Conservation (phyloP, 148 eudicot species). For the Tetragonia tetragonoides region DNA sequence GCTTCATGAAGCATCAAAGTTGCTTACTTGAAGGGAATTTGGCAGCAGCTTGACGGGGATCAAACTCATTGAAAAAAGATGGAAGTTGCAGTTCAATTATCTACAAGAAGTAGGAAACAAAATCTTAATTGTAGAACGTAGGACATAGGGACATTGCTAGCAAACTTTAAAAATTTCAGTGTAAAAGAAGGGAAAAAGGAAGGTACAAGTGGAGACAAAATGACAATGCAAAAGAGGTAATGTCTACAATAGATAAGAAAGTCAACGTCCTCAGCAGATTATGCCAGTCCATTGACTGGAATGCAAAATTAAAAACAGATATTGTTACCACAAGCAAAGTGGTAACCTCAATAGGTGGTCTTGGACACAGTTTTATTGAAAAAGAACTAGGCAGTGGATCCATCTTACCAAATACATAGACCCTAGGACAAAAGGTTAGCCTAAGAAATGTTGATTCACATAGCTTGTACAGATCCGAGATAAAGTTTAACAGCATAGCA, state of each 20-base stretch:
- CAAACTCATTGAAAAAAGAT: constrained; percentile 84
- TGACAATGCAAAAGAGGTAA: too few relatives aligned
- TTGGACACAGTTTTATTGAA: too few relatives aligned
- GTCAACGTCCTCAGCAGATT: too few relatives aligned
- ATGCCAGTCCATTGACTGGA: too few relatives aligned
- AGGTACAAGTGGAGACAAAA: not conserved
- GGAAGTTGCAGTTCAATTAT: constrained; percentile 89
- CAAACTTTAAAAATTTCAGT: not conserved
- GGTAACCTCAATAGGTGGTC: too few relatives aligned
- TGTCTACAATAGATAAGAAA: too few relatives aligned
- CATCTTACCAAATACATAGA: not conserved
- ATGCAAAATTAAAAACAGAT: too few relatives aligned
- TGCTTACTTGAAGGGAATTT: constrained; percentile 85
- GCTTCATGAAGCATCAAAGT: not conserved
- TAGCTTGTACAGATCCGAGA: not conserved
- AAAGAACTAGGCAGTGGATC: not conserved
- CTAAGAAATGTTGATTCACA: not conserved
- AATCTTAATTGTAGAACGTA: not conserved
- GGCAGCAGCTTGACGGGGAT: constrained; percentile 93
- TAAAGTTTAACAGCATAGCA: not conserved
- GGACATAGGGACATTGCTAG: not conserved
- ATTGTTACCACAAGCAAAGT: too few relatives aligned
- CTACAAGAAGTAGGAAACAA: constrained; percentile 36
- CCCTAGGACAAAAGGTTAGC: not conserved
- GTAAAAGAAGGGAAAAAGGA: not conserved